Evolutionary conservation across 2,329 filamentous ascomycete species (phyloP), one percentile per base, ranked within the genome.

Genomic region (Colletotrichum liaoningense): DNA sequence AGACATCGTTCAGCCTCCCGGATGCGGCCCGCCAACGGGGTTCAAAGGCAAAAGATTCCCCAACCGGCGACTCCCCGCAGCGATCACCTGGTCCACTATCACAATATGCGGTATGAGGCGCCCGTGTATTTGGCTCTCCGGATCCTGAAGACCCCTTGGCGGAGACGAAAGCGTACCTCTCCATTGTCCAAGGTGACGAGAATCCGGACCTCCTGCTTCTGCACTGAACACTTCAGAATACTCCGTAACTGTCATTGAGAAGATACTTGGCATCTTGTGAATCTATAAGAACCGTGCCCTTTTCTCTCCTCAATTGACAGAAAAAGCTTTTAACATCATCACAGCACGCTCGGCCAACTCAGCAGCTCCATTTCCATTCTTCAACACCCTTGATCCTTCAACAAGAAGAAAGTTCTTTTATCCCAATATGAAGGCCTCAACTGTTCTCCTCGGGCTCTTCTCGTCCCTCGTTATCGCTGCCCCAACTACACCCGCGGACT

Each of bases 381-480:
- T 16, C 22, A 55, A 8, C 2, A 9, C 22, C 1, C 14, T 6
- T 19, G 5, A 9, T 14, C 12, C 24, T 56, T 28, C 5, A 5
- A 5, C 8, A 4, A 22, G 14, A 16, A 1, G 1, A 8, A 7
- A 14, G 0, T 9, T 4, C 7, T 19, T 24, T 2, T 4, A 26
- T 19, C 3, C 28, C 24, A 74, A 22, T 11, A 75, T 75, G 73
- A 74, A 55, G 63, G 4, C 16, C 16, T 8, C 26, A 0, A 9
- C 12, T 26, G 9, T 66, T 8, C 12, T 65, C 5, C 3, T 60
- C 7, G 30, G 28, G 19, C 24, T 74, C 11, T 56, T 72, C 1
- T 56, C 59, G 8, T 35, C 71, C 7, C 2, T 62, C 4, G 55
- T 49, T 26, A 38, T 68, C 14, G 67, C 73, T 7, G 52, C 30